A percentile compares a stretch with the other conserved stretches of the same genome.
phyloP scores from a whole-genome alignment of 176 grass and related monocot species.

The Eleusine coracana region DNA sequence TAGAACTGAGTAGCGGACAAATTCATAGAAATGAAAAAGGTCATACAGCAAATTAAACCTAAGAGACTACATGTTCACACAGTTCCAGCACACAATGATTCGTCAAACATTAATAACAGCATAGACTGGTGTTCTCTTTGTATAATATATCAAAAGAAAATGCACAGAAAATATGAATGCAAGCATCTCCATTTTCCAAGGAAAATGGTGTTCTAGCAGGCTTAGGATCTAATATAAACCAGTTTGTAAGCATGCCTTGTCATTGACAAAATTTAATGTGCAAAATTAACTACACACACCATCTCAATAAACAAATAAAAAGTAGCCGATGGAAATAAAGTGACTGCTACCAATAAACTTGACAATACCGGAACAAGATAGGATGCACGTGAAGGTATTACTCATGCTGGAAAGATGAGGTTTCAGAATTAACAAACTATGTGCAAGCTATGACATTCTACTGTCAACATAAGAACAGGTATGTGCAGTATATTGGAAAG shows the following conservation, averaged over 20 bases:
- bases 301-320: not conserved
- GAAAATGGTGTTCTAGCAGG: not conserved
- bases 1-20: not conserved
- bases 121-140: not conserved
- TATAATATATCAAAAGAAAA: not conserved
- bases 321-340: not conserved
- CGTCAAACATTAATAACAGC: not conserved
- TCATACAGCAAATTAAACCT: not conserved
- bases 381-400: conserved; percentile 4
- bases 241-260: not conserved
- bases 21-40: conserved; percentile 3
- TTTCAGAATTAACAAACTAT: conserved; percentile 14
- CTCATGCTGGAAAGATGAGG: not conserved
- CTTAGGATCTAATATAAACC: not conserved
- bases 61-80: conserved; percentile 7
- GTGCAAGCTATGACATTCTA: not conserved
- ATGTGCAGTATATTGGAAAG: not conserved
- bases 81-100: not conserved
- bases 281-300: too few relatives aligned
- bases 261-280: not conserved
- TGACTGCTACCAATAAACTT: not conserved
- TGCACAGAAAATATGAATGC: conserved; percentile 16
- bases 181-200: conserved; percentile 11
- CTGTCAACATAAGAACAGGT: not conserved
- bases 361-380: not conserved